phyloP scores from a whole-genome alignment of 305 asterid species.

The Fraxinus greggii region DNA sequence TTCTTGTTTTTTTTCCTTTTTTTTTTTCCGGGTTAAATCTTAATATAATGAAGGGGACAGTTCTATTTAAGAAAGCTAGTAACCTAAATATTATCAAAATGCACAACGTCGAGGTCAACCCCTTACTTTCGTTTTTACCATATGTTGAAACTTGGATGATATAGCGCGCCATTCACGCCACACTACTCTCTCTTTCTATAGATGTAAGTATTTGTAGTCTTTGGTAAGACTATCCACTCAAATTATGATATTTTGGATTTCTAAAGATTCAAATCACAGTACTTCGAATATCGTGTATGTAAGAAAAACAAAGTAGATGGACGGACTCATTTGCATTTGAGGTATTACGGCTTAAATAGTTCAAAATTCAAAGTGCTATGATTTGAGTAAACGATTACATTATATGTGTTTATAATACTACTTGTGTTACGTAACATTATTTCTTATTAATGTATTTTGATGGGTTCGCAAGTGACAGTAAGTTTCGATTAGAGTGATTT shows the following conservation, averaged over 20 bases:
- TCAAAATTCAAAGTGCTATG: not conserved
- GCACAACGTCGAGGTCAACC: not conserved
- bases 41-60: not conserved
- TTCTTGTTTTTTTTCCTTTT: not conserved
- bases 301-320: not conserved
- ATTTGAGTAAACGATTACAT: not conserved
- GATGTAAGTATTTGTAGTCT: not conserved
- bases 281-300: not conserved
- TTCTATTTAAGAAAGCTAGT: not conserved
- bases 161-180: slow-evolving; percentile 35
- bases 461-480: not conserved
- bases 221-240: not conserved
- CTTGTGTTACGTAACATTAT: not conserved
- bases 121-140: not conserved
- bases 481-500: not conserved
- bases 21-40: not conserved
- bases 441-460: not conserved
- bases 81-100: not conserved
- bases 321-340: not conserved
- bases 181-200: slow-evolving; percentile 6
- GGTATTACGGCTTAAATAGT: not conserved
- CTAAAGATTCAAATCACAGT: not conserved
- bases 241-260: not conserved
- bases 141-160: not conserved
- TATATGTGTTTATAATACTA: not conserved